Evolutionary conservation across 176 grass and related monocot genomes (phyloP).

Genomic region (Canna indica): DNA sequence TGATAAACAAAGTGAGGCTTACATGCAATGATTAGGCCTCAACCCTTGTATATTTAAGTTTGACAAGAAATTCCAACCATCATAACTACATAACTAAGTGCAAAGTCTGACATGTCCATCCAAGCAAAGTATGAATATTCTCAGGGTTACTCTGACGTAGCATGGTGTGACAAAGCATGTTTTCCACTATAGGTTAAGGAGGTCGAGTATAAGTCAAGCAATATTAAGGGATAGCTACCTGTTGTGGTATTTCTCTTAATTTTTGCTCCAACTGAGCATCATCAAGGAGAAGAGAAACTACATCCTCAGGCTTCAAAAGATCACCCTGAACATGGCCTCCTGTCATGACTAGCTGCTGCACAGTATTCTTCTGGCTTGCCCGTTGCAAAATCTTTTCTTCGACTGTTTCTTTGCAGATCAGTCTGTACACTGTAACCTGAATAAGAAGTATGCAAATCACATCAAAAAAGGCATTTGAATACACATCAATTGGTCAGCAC

Average conservation of each 20-base stretch:
- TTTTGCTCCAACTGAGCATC: constrained; percentile 87
- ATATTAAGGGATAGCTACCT: constrained; percentile 29
- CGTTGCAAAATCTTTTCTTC: constrained; percentile 99
- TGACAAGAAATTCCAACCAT: not conserved
- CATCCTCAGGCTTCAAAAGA: constrained; percentile 94
- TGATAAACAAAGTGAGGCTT: not conserved
- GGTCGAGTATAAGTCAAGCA: not conserved
- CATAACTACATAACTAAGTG: not conserved
- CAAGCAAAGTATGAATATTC: not conserved
- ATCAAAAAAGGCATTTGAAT: not conserved
- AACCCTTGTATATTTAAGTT: not conserved
- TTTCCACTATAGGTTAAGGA: not conserved
- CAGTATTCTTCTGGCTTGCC: constrained; percentile 94
- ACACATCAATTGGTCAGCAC: not conserved
- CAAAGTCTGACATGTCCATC: not conserved
- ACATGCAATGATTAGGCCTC: not conserved
- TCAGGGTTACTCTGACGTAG: not conserved
- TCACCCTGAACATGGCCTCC: constrained; percentile 90
- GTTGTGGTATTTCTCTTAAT: constrained; percentile 86
- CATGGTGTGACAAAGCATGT: not conserved
- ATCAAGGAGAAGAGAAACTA: constrained; percentile 88
- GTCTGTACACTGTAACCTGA: constrained; percentile 94
- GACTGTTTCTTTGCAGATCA: constrained; percentile 98
- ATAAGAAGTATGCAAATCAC: constrained; percentile 7
- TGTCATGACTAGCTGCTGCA: constrained; percentile 98